These are phyloP conservation scores for Balakata baccata DNA, from an alignment of 345 rosid species.

Conservation along the genomic window DNA sequence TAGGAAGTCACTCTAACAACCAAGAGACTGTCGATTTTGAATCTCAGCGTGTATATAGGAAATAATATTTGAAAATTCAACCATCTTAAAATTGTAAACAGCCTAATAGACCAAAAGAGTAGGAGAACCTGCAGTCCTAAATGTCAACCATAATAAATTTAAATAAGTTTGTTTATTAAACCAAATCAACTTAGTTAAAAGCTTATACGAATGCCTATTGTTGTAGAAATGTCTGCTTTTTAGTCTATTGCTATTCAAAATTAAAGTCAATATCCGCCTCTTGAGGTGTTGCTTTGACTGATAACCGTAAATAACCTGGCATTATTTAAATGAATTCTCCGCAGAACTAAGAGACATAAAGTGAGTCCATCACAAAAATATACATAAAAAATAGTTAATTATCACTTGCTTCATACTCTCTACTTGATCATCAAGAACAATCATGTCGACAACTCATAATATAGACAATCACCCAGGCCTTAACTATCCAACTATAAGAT, in stretches of 20 bases:
- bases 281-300: neutral
- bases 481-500: slow-evolving; percentile 79
- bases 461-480: slow-evolving; percentile 53
- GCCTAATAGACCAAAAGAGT: no score
- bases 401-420: no score
- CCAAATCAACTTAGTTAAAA: neutral
- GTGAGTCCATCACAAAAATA: neutral
- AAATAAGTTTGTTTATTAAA: neutral
- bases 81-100: no score
- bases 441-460: neutral
- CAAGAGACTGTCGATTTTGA: no score
- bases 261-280: neutral
- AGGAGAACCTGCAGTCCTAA: neutral
- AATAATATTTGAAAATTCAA: neutral
- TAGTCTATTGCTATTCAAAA: neutral
- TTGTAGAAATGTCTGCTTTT: neutral
- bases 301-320: neutral
- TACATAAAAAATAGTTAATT: neutral
- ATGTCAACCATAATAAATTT: neutral
- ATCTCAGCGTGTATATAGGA: neutral
- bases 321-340: neutral
- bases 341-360: neutral
- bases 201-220: neutral
- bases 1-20: no score
- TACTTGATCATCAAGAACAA: neutral